phyloP scores from a whole-genome alignment of 352 stramenopile genomes.

The Aphanomyces cochlioides region DNA sequence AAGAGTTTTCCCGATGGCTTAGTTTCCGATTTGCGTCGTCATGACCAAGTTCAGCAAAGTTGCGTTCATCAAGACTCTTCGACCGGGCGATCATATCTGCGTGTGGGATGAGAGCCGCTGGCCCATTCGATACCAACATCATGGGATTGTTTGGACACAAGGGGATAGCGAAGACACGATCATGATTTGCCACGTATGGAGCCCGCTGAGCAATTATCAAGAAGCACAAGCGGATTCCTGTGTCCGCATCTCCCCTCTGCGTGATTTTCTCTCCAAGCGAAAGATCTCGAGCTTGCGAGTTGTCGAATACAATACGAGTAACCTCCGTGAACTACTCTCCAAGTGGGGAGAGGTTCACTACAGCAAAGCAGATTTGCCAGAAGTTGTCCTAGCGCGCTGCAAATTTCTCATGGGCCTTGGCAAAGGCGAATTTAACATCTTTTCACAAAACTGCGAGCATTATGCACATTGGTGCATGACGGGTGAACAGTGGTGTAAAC shows the following conservation, averaged over 20 bases:
- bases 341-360: constrained; percentile 83
- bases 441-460: constrained; percentile 85
- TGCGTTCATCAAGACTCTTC: constrained; percentile 62
- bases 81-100: constrained; percentile 75
- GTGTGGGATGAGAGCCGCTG: constrained; percentile 85
- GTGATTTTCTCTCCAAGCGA: constrained; percentile 74
- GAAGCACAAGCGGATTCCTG: constrained; percentile 81
- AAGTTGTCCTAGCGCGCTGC: constrained; percentile 77
- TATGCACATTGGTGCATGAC: constrained; percentile 87
- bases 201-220: constrained; percentile 61
- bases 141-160: constrained; percentile 82
- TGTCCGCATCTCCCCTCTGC: constrained; percentile 81
- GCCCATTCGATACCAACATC: constrained; percentile 82
- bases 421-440: constrained; percentile 82
- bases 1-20: not conserved
- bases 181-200: constrained; percentile 82
- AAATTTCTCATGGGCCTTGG: constrained; percentile 77
- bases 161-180: constrained; percentile 58
- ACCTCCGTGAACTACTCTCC: constrained; percentile 67
- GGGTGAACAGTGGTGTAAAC: constrained; percentile 86
- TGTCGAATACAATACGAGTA: constrained; percentile 83
- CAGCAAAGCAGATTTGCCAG: constrained; percentile 72
- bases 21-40: not conserved
- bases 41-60: constrained; percentile 38
- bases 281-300: constrained; percentile 60